These are phyloP conservation scores for Aspergillus costaricaensis DNA, from an alignment of 2,329 filamentous ascomycete genomes.

Conservation along the genomic window DNA sequence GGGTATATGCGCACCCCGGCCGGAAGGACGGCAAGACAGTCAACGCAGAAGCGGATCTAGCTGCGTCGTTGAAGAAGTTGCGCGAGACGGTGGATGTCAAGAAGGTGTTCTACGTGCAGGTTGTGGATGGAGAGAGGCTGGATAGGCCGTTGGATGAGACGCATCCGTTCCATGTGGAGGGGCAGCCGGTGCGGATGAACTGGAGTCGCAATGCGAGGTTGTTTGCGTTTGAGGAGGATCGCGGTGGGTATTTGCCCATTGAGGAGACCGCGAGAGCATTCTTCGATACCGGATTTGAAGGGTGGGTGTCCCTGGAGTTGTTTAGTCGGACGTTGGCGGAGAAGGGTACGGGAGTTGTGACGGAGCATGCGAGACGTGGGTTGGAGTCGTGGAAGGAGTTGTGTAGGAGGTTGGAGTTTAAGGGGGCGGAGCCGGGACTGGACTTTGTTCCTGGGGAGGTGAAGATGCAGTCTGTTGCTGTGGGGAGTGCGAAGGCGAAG, in stretches of 20 bases:
- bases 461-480: no score
- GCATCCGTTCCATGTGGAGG: conserved; percentile 60
- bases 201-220: conserved; percentile 76
- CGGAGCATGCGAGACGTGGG: conserved; percentile 57
- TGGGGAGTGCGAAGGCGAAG: neutral
- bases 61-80: conserved; percentile 57
- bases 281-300: conserved; percentile 63
- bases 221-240: conserved; percentile 64
- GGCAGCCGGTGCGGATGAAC: conserved; percentile 68
- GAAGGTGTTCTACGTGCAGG: conserved; percentile 75
- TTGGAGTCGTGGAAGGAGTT: conserved; percentile 55
- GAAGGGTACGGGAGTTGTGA: conserved; percentile 54
- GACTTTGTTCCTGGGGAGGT: neutral
- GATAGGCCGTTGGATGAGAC: conserved; percentile 56
- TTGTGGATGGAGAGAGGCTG: conserved; percentile 72
- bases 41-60: conserved; percentile 59
- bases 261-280: conserved; percentile 62
- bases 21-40: conserved; percentile 52
- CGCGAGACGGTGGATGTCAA: conserved; percentile 57
- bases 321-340: conserved; percentile 65
- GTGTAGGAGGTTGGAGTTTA: conserved; percentile 22
- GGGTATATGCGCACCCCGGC: conserved; percentile 70
- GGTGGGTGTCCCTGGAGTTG: conserved; percentile 72
- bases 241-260: conserved; percentile 69
- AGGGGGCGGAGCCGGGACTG: neutral